These are phyloP conservation scores for Dissophora globulifera DNA, from an alignment of 192 early-diverging fungal genomes.

Conservation along the genomic window DNA sequence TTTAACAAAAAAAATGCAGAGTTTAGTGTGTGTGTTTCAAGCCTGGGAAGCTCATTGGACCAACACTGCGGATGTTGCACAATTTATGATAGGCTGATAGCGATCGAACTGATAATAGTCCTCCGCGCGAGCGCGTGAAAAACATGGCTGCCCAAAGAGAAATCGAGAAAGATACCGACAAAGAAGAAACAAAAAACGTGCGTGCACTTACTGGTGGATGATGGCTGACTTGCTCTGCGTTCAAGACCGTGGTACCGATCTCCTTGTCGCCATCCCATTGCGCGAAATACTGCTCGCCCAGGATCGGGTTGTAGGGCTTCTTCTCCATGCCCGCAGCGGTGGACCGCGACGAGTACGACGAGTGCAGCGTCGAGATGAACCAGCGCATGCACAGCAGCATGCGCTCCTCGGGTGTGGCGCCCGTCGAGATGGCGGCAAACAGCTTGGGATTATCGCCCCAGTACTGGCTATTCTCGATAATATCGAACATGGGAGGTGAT, in stretches of 20 bases:
- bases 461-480: slow-evolving; percentile 59
- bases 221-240: slow-evolving; percentile 62
- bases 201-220: slow-evolving; percentile 59
- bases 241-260: slow-evolving; percentile 29
- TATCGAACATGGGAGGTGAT: neutral
- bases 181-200: no score
- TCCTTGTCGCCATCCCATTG: slow-evolving; percentile 53
- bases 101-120: no score
- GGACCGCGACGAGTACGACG: slow-evolving; percentile 74
- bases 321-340: slow-evolving; percentile 78
- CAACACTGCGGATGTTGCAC: no score
- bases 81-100: no score
- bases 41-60: no score
- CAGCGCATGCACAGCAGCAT: slow-evolving; percentile 78
- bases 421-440: slow-evolving; percentile 72
- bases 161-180: no score
- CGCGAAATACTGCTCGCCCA: slow-evolving; percentile 62
- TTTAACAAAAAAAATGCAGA: no score
- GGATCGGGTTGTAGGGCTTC: slow-evolving; percentile 76
- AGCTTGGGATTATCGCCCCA: slow-evolving; percentile 69
- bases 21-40: no score
- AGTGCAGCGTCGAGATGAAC: slow-evolving; percentile 85
- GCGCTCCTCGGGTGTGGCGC: slow-evolving; percentile 67
- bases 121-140: no score
- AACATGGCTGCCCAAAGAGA: no score